Conservation (phyloP, 768 basidiomycete species). For the Xerocomellus chrysenteron region DNA sequence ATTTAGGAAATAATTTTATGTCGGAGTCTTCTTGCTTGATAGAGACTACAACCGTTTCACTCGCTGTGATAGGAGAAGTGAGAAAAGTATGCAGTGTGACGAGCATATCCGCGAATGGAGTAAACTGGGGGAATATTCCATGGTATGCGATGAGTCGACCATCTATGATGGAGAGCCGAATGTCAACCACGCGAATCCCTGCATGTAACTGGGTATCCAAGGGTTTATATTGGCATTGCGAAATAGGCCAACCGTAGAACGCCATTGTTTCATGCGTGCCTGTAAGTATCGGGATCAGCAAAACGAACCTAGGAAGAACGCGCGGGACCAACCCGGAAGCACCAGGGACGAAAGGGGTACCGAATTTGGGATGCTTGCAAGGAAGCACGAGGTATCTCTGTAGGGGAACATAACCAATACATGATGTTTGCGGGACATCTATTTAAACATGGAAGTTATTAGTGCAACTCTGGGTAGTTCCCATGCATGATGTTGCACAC, state of each 20-base stretch:
- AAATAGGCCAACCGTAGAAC: conserved; percentile 81
- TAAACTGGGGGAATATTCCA: conserved; percentile 68
- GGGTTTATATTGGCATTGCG: conserved; percentile 76
- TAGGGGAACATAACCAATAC: conserved; percentile 58
- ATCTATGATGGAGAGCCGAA: conserved; percentile 70
- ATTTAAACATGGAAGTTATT: not conserved
- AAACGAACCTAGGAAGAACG: conserved; percentile 31
- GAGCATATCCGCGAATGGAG: conserved; percentile 68
- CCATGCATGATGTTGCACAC: conserved; percentile 36
- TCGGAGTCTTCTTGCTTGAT: conserved; percentile 85
- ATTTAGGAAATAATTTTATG: conserved; percentile 52
- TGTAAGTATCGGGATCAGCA: not conserved
- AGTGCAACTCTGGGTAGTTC: conserved; percentile 1
- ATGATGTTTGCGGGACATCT: conserved; percentile 48
- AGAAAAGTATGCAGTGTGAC: conserved; percentile 62
- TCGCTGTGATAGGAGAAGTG: conserved; percentile 48
- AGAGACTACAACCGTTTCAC: conserved; percentile 81
- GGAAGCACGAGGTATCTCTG: conserved; percentile 56
- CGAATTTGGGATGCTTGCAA: conserved; percentile 62
- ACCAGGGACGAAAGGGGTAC: conserved; percentile 69
- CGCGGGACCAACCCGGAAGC: conserved; percentile 62
- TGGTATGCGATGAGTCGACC: conserved; percentile 76
- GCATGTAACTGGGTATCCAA: conserved; percentile 67
- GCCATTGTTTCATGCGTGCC: conserved; percentile 49
- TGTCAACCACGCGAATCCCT: conserved; percentile 80